Conservation (phyloP, 2,329 filamentous ascomycete species). For the Monilinia polystroma region DNA sequence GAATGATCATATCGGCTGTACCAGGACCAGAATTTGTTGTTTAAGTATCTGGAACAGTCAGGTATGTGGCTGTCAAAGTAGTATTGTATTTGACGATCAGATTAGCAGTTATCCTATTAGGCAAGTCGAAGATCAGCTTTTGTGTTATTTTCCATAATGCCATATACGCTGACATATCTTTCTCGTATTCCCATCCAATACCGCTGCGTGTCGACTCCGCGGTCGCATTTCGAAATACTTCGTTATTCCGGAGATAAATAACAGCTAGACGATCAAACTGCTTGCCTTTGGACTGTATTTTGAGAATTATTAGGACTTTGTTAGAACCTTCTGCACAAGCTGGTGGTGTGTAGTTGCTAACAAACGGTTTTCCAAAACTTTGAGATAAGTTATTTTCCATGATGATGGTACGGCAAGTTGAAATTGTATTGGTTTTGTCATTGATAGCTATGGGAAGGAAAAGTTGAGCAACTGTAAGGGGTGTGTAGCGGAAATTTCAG, state of each 20-base stretch:
- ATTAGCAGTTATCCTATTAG: constrained; percentile 64
- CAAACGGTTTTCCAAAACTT: not conserved
- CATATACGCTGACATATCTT: constrained; percentile 52
- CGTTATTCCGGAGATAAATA: constrained; percentile 62
- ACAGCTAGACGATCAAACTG: constrained; percentile 56
- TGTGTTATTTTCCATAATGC: constrained; percentile 6
- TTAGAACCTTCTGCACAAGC: not conserved
- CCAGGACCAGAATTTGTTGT: not conserved
- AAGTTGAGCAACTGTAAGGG: not conserved
- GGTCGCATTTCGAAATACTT: constrained; percentile 64
- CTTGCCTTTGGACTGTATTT: constrained; percentile 54
- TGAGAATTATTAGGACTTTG: constrained; percentile 35
- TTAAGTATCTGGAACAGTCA: constrained; percentile 34
- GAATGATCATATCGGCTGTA: constrained; percentile 64
- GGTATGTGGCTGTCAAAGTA: constrained; percentile 56
- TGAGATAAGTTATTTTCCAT: not conserved
- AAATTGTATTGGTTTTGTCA: not conserved
- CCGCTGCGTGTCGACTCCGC: constrained; percentile 59
- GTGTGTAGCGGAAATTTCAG: not conserved
- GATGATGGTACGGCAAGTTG: not conserved
- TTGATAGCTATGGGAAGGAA: no score
- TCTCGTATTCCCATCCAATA: constrained; percentile 55
- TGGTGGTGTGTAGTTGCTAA: constrained; percentile 29
- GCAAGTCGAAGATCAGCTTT: constrained; percentile 69
- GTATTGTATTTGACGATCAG: constrained; percentile 72